A percentile compares a stretch with the other conserved stretches of the same genome.
Evolutionary conservation across 2,329 filamentous ascomycete genomes (phyloP).

Genomic region (Colletotrichum sp.): DNA sequence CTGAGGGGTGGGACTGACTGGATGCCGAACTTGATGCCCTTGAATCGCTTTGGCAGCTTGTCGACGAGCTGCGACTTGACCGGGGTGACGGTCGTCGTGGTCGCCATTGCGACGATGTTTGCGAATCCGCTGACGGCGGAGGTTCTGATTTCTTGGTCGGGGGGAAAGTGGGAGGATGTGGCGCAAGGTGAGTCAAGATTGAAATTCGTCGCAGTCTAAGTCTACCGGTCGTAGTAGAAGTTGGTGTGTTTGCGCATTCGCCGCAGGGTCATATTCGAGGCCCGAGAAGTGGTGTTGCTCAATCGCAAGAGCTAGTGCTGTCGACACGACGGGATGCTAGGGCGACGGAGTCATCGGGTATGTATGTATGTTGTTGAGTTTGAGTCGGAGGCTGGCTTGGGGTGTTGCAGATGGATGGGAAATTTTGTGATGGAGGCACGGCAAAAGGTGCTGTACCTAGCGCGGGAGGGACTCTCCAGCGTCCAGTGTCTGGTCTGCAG

Average conservation of each 20-base stretch:
- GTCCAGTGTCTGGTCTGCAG: not conserved
- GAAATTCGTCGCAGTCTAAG: not conserved
- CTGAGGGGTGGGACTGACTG: constrained; percentile 56
- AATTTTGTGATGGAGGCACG: constrained; percentile 16
- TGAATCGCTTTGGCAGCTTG: constrained; percentile 88
- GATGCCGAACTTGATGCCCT: constrained; percentile 92
- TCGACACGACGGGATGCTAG: not conserved
- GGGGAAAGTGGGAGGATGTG: not conserved
- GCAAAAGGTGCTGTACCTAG: not conserved
- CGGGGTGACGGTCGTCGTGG: constrained; percentile 32
- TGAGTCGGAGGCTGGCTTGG: not conserved
- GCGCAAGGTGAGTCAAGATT: constrained; percentile 2
- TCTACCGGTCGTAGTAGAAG: constrained; percentile 12
- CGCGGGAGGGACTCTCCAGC: not conserved
- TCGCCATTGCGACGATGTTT: constrained; percentile 18
- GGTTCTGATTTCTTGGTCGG: not conserved
- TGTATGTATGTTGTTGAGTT: not conserved
- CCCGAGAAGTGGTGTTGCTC: not conserved
- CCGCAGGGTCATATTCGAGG: constrained; percentile 17
- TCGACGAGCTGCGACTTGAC: constrained; percentile 91
- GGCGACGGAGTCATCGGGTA: not conserved
- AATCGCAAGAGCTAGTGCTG: not conserved
- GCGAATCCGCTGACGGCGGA: not conserved
- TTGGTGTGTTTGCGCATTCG: constrained; percentile 12
- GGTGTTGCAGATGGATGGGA: not conserved